Conservation (phyloP, 495 filamentous ascomycete species). For the Cercophora samala region DNA sequence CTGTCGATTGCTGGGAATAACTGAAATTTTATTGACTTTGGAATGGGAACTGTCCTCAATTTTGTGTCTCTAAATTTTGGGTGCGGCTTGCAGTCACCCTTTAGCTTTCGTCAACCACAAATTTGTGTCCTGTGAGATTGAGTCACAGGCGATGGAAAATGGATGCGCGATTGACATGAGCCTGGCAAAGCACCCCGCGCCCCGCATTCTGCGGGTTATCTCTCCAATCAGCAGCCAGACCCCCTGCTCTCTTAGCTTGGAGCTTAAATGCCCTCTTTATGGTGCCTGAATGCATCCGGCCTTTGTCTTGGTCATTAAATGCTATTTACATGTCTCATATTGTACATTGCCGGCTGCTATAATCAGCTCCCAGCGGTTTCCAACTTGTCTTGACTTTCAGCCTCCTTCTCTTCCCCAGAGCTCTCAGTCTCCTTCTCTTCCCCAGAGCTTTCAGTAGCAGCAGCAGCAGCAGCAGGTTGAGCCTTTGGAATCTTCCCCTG, state of each 20-base stretch:
- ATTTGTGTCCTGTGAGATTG: slow-evolving; percentile 5
- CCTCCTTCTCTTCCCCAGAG: background rate
- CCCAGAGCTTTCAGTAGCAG: background rate
- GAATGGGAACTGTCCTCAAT: background rate
- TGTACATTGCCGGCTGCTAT: background rate
- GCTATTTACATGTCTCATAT: background rate
- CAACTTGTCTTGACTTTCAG: background rate
- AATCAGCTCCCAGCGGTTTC: background rate
- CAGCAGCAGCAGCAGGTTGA: slow-evolving; percentile 15
- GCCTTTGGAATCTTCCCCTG: slow-evolving; percentile 31
- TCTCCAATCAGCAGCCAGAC: slow-evolving; percentile 12
- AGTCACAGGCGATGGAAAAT: slow-evolving; percentile 5
- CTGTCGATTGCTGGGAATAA: background rate
- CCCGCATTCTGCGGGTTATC: slow-evolving; percentile 7
- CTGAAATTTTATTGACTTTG: background rate
- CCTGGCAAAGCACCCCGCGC: slow-evolving; percentile 11
- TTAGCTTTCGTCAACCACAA: background rate
- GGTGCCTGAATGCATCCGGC: background rate
- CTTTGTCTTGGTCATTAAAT: background rate
- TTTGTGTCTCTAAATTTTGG: background rate
- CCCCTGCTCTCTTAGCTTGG: slow-evolving; percentile 12
- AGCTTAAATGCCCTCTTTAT: slow-evolving; percentile 12
- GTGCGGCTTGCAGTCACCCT: background rate
- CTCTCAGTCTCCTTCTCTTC: background rate
- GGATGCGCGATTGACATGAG: background rate